A percentile compares a stretch with the other conserved stretches of the same genome.
phyloP scores from a whole-genome alignment of 1,139 yeast genomes.

The Magnusiomyces suaveolens region DNA sequence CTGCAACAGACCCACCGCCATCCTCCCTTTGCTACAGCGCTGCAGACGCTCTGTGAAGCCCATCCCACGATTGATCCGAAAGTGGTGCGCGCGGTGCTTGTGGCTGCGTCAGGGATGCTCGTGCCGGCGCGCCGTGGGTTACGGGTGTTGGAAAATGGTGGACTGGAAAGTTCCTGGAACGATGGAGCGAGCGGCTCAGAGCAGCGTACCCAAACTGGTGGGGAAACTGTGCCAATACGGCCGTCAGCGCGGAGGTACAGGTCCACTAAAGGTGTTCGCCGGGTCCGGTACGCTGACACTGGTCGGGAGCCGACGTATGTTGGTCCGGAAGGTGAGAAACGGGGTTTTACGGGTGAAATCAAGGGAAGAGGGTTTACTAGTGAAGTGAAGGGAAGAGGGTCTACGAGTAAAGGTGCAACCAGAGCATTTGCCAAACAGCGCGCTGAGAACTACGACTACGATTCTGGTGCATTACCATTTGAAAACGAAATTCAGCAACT shows the following conservation, averaged over 20 bases:
- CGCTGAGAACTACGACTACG: constrained; percentile 5
- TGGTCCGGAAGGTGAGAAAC: constrained; percentile 3
- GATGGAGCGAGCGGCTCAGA: no score
- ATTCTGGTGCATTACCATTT: constrained; percentile 38
- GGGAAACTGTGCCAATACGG: constrained; percentile 72
- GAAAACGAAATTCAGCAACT: constrained; percentile 55
- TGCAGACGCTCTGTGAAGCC: constrained; percentile 57
- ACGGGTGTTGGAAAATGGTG: no score
- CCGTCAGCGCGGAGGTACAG: constrained; percentile 63
- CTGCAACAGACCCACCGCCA: constrained; percentile 64
- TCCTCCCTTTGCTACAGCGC: constrained; percentile 46
- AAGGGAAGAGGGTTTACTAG: no score
- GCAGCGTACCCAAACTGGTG: constrained; percentile 51
- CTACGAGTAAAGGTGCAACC: constrained; percentile 4
- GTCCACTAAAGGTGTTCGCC: constrained; percentile 22
- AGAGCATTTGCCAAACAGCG: no score
- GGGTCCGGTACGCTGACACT: constrained; percentile 20
- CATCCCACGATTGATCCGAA: constrained; percentile 69
- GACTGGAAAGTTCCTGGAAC: no score
- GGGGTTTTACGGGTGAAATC: constrained; percentile 3
- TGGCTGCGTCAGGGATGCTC: constrained; percentile 83
- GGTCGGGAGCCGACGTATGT: constrained; percentile 11
- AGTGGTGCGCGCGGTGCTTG: constrained; percentile 64
- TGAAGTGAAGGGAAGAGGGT: constrained; percentile 3
- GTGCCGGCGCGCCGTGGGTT: constrained; percentile 94